These are phyloP conservation scores for Infundibulicybe gibba DNA, from an alignment of 768 basidiomycete genomes.

Conservation along the genomic window DNA sequence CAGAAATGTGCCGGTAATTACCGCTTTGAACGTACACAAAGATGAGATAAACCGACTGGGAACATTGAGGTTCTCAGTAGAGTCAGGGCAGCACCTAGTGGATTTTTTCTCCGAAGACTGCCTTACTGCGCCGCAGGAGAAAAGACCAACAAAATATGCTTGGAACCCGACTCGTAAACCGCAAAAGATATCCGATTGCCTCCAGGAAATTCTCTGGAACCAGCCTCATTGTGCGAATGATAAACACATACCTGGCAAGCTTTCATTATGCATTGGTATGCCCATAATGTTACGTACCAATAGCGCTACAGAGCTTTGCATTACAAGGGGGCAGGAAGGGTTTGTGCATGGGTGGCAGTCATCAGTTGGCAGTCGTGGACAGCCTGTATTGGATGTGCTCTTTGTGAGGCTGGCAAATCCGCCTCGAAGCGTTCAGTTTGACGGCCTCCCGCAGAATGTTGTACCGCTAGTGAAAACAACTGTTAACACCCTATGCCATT, in stretches of 20 bases:
- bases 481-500: slow-evolving; percentile 3
- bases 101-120: slow-evolving; percentile 22
- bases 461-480: slow-evolving; percentile 14
- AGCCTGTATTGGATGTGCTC: slow-evolving; percentile 19
- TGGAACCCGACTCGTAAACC: background rate
- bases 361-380: slow-evolving; percentile 3
- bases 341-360: slow-evolving; percentile 21
- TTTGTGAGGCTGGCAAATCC: slow-evolving; percentile 24
- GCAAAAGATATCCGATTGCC: slow-evolving; percentile 2
- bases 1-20: slow-evolving; percentile 33
- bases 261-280: slow-evolving; percentile 25
- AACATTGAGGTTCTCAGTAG: slow-evolving; percentile 24
- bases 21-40: slow-evolving; percentile 27
- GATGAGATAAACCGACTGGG: slow-evolving; percentile 34
- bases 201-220: slow-evolving; percentile 16
- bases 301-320: slow-evolving; percentile 11
- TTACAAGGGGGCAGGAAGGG: slow-evolving; percentile 29
- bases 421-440: slow-evolving; percentile 14
- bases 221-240: slow-evolving; percentile 8
- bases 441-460: slow-evolving; percentile 24
- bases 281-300: slow-evolving; percentile 29
- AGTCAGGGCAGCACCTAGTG: slow-evolving; percentile 17
- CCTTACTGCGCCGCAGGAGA: slow-evolving; percentile 1
- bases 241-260: slow-evolving; percentile 19
- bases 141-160: background rate